Base-by-base conservation (phyloP, 768 basidiomycete genomes). In the Collybiopsis luxurians region DNA sequence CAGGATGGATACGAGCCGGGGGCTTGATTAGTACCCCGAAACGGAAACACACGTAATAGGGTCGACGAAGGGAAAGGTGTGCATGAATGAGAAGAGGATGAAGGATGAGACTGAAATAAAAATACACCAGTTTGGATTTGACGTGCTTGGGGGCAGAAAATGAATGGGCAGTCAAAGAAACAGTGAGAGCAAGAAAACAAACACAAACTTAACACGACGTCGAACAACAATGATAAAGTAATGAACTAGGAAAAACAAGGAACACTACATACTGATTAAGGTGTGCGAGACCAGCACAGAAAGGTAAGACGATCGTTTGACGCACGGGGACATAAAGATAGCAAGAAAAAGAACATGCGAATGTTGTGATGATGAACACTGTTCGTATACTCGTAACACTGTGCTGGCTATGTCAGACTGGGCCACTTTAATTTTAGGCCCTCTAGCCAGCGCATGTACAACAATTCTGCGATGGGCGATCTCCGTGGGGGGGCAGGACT, bases 361-460 rank as follows among this genome's bases (percentile, higher is more conserved):
- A 34, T 36, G 47, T 19, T 44, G 28, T 43, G 57, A 38, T 38
- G 9, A 21, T 42, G 40, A 42, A 36, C 21, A 43, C 34, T 12
- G 38, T 19, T 5, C 15, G 36, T n/a, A n/a, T n/a, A n/a, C n/a
- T n/a, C n/a, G n/a, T n/a, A n/a, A n/a, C n/a, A n/a, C n/a, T n/a
- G n/a, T 17, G 10, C 5, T 23, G 19, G 17, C 28, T 54, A 80
- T 63, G 76, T 72, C 49, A 91, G 78, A 64, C 78, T 89, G 4
- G 92, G 92, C 94, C 94, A 95, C 69, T 92, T 95, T 66, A 95
- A 76, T 71, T 85, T 88, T 53, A 97, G 73, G 2, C 95, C 95
- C 66, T 97, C 92, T 24, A 98, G 75, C 95, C 96, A 98, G 48
- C 96, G 85, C 81, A 95, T 87, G 69, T 98, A 98, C n/a, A 98